A percentile compares a stretch with the other conserved stretches of the same genome.
phyloP scores from a whole-genome alignment of 2,329 filamentous ascomycete genomes.

The Venturia effusa region DNA sequence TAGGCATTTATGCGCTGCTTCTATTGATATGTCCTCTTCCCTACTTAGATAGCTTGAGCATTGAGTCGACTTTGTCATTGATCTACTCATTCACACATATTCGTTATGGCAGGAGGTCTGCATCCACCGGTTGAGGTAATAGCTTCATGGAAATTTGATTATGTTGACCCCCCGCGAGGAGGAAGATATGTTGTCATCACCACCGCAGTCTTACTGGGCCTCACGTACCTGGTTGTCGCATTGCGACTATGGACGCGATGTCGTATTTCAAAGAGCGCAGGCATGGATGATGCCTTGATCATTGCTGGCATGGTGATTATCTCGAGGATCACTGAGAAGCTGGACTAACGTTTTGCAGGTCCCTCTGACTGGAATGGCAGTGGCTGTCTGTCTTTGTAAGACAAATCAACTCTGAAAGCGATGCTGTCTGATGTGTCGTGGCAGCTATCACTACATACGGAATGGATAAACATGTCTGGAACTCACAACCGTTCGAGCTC shows the following conservation, averaged over 20 bases:
- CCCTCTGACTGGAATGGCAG: slow-evolving; percentile 12
- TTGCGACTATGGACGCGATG: slow-evolving; percentile 15
- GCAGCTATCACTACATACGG: slow-evolving; percentile 4
- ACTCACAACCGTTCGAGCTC: neutral
- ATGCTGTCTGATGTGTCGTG: slow-evolving; percentile 10
- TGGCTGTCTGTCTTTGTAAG: slow-evolving; percentile 15
- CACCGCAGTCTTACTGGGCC: slow-evolving; percentile 8
- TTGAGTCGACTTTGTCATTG: neutral
- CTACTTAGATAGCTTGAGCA: neutral
- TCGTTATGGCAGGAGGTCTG: neutral
- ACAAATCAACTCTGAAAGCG: slow-evolving; percentile 10
- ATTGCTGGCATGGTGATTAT: slow-evolving; percentile 18
- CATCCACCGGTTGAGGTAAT: neutral
- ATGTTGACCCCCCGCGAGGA: neutral
- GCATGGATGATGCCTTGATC: slow-evolving; percentile 16
- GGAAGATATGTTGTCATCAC: slow-evolving; percentile 8
- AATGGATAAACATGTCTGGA: slow-evolving; percentile 9
- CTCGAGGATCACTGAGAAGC: neutral
- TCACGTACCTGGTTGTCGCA: slow-evolving; percentile 14
- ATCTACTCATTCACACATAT: neutral
- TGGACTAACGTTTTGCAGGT: slow-evolving; percentile 5
- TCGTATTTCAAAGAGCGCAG: slow-evolving; percentile 12
- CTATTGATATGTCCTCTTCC: neutral
- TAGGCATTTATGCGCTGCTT: neutral
- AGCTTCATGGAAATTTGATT: neutral